Percentiles rank a stretch among this genome's conserved stretches.
Evolutionary conservation across 2,329 filamentous ascomycete species (phyloP).

Genomic region (Hymenoscyphus scutula): DNA sequence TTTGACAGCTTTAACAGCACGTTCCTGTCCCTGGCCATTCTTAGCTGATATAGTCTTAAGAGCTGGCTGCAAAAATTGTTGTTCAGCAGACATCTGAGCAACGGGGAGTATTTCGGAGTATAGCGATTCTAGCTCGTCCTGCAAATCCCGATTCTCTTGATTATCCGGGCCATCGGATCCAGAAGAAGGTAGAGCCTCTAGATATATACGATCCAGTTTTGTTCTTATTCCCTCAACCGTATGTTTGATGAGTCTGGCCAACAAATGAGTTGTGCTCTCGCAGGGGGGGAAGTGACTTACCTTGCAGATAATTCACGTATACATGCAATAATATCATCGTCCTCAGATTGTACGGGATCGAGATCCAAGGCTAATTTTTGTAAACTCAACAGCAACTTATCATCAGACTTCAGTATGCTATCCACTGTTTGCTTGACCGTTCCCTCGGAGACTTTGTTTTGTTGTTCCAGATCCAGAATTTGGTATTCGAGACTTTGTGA

Average conservation of each 20-base stretch:
- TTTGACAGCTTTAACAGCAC: constrained; percentile 46
- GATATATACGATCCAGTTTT: constrained; percentile 54
- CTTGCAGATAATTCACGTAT: constrained; percentile 59
- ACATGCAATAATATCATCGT: constrained; percentile 52
- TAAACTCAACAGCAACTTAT: constrained; percentile 62
- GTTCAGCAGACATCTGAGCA: constrained; percentile 67
- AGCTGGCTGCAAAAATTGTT: constrained; percentile 64
- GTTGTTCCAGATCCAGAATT: constrained; percentile 50
- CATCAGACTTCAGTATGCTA: constrained; percentile 56
- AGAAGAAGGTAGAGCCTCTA: constrained; percentile 42
- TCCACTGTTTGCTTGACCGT: constrained; percentile 49
- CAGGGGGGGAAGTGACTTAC: constrained; percentile 32
- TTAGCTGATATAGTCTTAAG: constrained; percentile 45
- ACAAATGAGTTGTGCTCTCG: not conserved
- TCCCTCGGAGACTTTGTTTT: constrained; percentile 45
- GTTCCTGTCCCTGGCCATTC: constrained; percentile 44
- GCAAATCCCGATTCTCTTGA: constrained; percentile 49
- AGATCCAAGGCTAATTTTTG: constrained; percentile 65
- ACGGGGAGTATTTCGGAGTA: constrained; percentile 68
- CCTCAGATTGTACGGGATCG: constrained; percentile 49
- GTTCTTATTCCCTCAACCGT: constrained; percentile 55
- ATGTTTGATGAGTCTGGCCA: constrained; percentile 52
- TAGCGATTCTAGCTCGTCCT: constrained; percentile 66
- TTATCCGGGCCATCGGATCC: constrained; percentile 15
- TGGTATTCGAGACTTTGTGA: constrained; percentile 47